Base-by-base conservation (phyloP, 345 rosid species). In the Salix udensis region DNA sequence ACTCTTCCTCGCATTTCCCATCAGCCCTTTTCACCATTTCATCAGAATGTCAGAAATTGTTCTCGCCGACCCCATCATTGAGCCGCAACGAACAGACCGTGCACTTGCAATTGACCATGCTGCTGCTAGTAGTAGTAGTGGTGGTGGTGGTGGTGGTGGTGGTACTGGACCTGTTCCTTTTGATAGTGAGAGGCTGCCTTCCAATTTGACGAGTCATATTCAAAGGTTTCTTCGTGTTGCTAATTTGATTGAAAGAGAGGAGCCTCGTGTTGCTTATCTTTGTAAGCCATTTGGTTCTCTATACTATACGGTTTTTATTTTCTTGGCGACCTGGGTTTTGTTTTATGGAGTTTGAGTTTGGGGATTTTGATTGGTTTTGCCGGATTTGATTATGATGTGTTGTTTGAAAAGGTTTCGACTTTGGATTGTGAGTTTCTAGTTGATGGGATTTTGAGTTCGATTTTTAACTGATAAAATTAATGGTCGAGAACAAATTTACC, bases 151-250 rank as follows among this genome's bases (percentile, higher is more conserved):
- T 64, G 30, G 26, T 26, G 61, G 39, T 23, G 88, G 85, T 65
- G 61, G 39, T 60, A 60, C 87, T 72, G 85, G 73, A 26, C 83
- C 89, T 44, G 88, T 83, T 87, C 91, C 95, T 1, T 93, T 95
- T 69, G 97, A 91, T n/a, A 93, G 98, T 65, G 98, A 95, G 87
- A 89, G 90, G 83, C 62, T 95, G 82, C 98, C 98, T 3, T 72
- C 94, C 66, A 91, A 88, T 30, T 78, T 95, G 74, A 87, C 89
- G 74, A 82, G 96, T 0, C 94, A 88, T 55, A 95, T 95, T 53
- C 97, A 89, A 84, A 81, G 76, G 84, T 95, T 95, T 78, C 97
- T 95, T 76, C 94, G 97, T 65, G 89, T 93, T 40, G 98, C 98
- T 14, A 93, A 95, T 81, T 80, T 84, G 85, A 80, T 92, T 19